phyloP scores from a whole-genome alignment of 345 rosid species.

The Ailanthus altissimus region DNA sequence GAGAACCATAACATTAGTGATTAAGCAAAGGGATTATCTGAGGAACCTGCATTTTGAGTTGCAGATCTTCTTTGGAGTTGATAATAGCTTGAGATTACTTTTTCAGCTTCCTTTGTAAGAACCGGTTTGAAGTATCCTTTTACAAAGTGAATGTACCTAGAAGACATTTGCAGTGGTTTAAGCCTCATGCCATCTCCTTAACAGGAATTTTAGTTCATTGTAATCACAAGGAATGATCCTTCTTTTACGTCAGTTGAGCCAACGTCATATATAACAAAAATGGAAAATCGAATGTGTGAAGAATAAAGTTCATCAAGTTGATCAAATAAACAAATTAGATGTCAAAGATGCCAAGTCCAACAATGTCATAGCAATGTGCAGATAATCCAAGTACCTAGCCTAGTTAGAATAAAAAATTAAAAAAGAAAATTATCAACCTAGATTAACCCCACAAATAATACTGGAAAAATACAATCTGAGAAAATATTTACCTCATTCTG shows the following conservation, averaged over 20 bases:
- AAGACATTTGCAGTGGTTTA: slow-evolving; percentile 16
- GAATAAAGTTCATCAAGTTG: not conserved
- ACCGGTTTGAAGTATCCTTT: slow-evolving; percentile 77
- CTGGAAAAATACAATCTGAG: not conserved
- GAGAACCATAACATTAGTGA: slow-evolving; percentile 2
- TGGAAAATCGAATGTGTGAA: not conserved
- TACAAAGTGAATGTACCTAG: slow-evolving; percentile 82
- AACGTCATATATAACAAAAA: not conserved
- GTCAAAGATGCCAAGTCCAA: not conserved
- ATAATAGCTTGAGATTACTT: slow-evolving; percentile 83
- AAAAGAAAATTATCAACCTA: not conserved
- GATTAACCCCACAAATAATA: slow-evolving; percentile 2
- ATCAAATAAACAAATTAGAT: slow-evolving; percentile 4
- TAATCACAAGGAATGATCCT: not conserved
- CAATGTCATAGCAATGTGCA: not conserved
- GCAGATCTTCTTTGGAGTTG: slow-evolving; percentile 97
- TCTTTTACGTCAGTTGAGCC: not conserved
- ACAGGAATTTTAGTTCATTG: not conserved
- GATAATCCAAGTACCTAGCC: not conserved
- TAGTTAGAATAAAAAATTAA: not conserved
- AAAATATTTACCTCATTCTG: not conserved
- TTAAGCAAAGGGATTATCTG: slow-evolving; percentile 13
- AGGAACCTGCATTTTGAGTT: slow-evolving; percentile 79
- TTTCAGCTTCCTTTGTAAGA: slow-evolving; percentile 86
- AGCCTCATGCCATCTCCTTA: not conserved